Base-by-base conservation (phyloP, 2,329 filamentous ascomycete species). In the Penicillium sp. region DNA sequence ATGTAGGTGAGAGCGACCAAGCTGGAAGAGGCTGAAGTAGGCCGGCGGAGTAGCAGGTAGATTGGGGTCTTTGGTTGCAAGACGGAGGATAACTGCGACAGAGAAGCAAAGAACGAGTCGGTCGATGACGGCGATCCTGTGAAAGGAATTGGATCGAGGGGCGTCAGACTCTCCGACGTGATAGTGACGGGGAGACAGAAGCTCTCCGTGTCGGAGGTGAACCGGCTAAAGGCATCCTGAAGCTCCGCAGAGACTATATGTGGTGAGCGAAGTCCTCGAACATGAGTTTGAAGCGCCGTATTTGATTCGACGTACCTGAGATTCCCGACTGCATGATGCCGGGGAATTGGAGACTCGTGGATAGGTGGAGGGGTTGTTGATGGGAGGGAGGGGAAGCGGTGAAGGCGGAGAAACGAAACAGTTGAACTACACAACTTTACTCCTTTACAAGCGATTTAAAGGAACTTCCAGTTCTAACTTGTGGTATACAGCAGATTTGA, bases 1-100 rank as follows among this genome's bases (percentile, higher is more conserved):
- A 82, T 75, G 53, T 79, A 82, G 25, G 79, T 80, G 18, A 82
- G 59, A 2, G 77, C 76, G 26, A 75, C 64, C 22, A 71, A 57
- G 23, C 52, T 51, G 23, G 50, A 54, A 18, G 51, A 45, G 3
- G 44, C 38, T 1, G 42, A 33, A 8, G 42, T 47, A 2, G 71
- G 62, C 35, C 71, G 69, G 42, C 78, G 77, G 46, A 82, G 69
- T 37, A 82, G 67, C 40, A 82, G 71, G 63, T 81, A 82, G 35
- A 76, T 65, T 2, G 79, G 76, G 22, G 68, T 68, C 44, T 72
- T 75, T 42, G 73, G 70, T 22, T 72, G 67, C 44, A 81, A 66
- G 56, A 75, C 66, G 6, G 69, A 57, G 35, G 67, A 57, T 26
- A 82, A 68, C 35, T 64, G 57, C 4, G 64, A 57, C 7, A 78